These are phyloP conservation scores for Lentinula novae-zelandiae DNA, from an alignment of 1,284 basidiomycete genomes.

Conservation along the genomic window DNA sequence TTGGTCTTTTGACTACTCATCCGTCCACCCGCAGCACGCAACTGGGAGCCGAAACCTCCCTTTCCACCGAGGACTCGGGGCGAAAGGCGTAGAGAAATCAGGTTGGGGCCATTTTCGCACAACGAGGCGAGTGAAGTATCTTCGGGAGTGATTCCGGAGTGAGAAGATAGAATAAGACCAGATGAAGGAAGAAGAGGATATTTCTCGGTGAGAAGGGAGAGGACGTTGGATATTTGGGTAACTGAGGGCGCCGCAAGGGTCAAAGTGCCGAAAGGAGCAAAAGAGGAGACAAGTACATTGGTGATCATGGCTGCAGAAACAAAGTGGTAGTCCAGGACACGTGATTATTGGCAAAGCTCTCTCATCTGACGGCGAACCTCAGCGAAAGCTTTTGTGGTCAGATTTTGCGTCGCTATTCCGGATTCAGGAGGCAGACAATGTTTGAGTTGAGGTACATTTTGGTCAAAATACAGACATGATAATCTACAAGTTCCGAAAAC, in stretches of 20 bases:
- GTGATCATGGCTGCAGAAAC: conserved; percentile 32
- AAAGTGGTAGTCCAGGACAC: background rate
- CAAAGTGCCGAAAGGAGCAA: conserved; percentile 73
- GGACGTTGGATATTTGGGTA: conserved; percentile 47
- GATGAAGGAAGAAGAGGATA: conserved; percentile 54
- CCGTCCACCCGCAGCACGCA: conserved; percentile 93
- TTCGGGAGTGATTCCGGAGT: conserved; percentile 42
- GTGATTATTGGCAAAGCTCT: background rate
- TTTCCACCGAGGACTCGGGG: conserved; percentile 86
- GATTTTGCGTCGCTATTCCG: too few relatives aligned
- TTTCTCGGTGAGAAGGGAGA: conserved; percentile 48
- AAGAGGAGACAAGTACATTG: conserved; percentile 66
- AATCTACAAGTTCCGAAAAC: too few relatives aligned
- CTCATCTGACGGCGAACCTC: too few relatives aligned
- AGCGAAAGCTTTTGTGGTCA: too few relatives aligned
- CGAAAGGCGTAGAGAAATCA: conserved; percentile 62
- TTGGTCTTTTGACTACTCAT: conserved; percentile 96
- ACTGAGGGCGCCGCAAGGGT: conserved; percentile 54
- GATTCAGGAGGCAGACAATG: too few relatives aligned
- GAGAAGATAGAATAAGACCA: conserved; percentile 49
- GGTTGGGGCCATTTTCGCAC: conserved; percentile 29
- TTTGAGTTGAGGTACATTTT: too few relatives aligned
- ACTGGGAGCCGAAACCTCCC: conserved; percentile 95
- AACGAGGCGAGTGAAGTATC: conserved; percentile 44
- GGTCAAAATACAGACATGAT: too few relatives aligned